A percentile compares a stretch with the other conserved stretches of the same genome.
These are phyloP conservation scores for Terana coerulea DNA, from an alignment of 768 basidiomycete species.

Conservation along the genomic window DNA sequence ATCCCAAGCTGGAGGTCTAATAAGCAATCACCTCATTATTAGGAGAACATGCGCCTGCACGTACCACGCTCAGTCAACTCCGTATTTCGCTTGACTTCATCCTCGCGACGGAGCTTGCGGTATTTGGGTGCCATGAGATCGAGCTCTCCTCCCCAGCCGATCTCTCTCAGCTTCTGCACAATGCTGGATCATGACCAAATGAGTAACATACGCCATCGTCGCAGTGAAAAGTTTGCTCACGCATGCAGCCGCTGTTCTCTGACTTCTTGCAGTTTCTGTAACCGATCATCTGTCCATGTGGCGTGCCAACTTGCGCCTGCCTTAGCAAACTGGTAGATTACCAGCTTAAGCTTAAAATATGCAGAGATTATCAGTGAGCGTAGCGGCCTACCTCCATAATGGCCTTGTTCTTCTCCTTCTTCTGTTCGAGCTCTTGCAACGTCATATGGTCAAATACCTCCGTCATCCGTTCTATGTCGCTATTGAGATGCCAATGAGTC, in stretches of 20 bases:
- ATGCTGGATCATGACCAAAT: neutral
- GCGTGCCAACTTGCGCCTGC: neutral
- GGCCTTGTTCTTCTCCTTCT: too few species aligned
- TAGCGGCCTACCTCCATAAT: too few species aligned
- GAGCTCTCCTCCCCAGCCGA: neutral
- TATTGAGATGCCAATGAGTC: too few species aligned
- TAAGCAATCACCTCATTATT: neutral
- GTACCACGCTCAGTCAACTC: too few species aligned
- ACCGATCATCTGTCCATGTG: neutral
- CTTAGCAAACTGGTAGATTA: neutral
- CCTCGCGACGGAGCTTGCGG: neutral
- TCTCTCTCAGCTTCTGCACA: neutral
- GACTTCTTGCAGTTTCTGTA: neutral
- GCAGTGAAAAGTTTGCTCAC: neutral
- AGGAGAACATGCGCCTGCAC: too few species aligned
- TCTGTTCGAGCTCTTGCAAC: too few species aligned
- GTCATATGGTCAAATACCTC: too few species aligned
- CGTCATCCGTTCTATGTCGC: too few species aligned
- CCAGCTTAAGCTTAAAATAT: too few species aligned
- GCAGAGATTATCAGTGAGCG: too few species aligned
- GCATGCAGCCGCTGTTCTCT: neutral
- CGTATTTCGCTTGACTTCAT: neutral
- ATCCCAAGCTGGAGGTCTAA: neutral
- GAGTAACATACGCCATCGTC: too few species aligned
- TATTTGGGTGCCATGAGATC: too few species aligned